Evolutionary conservation across 306 rosid species (phyloP).

Genomic region (Vicia sativa): DNA sequence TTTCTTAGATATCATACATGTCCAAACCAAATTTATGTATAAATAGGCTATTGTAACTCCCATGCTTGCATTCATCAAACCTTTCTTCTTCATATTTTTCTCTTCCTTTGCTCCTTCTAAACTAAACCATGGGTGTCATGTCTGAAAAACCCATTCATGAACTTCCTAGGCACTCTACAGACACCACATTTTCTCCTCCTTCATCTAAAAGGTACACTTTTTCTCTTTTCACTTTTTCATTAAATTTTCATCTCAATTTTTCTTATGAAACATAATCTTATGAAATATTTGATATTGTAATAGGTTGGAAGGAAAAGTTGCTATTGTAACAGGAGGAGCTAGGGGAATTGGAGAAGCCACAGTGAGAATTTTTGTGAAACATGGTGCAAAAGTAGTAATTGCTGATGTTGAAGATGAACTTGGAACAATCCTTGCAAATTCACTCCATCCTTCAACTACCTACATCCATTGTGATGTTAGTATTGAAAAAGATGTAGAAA

Average conservation of each 20-base stretch:
- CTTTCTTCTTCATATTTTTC: slow-evolving; percentile 35
- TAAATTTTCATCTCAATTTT: neutral
- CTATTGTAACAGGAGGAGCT: slow-evolving; percentile 82
- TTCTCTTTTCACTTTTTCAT: neutral
- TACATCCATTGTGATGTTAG: slow-evolving; percentile 77
- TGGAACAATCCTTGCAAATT: slow-evolving; percentile 56
- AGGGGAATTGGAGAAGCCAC: slow-evolving; percentile 90
- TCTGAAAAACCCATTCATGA: slow-evolving; percentile 61
- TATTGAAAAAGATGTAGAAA: slow-evolving; percentile 65
- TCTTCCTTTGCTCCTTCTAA: slow-evolving; percentile 8
- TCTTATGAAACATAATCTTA: neutral
- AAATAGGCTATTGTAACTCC: neutral
- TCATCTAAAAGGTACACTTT: slow-evolving; percentile 57
- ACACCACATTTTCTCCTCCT: slow-evolving; percentile 41
- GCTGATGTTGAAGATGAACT: slow-evolving; percentile 69
- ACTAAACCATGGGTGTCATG: slow-evolving; percentile 59
- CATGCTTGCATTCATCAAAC: slow-evolving; percentile 6
- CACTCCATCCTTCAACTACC: slow-evolving; percentile 57
- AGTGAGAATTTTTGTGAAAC: slow-evolving; percentile 62
- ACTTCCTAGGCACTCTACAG: slow-evolving; percentile 48
- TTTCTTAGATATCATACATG: neutral
- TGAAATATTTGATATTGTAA: slow-evolving; percentile 12
- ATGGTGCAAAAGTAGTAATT: slow-evolving; percentile 80
- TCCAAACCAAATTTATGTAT: slow-evolving; percentile 8
- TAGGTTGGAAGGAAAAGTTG: slow-evolving; percentile 89